Evolutionary conservation across 495 filamentous ascomycete genomes (phyloP), one percentile per base, ranked within the genome.

Genomic region (Usnea hakonensis): DNA sequence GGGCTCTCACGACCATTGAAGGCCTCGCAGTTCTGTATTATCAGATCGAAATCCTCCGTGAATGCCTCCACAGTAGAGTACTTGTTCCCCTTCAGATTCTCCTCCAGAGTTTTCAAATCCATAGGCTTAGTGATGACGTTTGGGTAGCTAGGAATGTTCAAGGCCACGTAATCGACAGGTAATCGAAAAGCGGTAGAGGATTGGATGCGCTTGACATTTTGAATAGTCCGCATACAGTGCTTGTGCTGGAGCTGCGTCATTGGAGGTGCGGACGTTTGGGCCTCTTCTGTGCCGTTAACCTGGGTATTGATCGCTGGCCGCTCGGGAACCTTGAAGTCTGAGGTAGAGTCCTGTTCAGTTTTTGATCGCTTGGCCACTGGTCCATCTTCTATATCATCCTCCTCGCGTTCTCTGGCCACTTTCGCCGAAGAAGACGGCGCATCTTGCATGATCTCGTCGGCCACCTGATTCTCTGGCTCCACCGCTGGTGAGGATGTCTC

Each of bases 1-100:
- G 79, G 69, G 69, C 97, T 92, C 2, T 81, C 76, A 4, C 81
- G 72, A 11, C 92, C 91, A 70, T 98, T 98, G 81, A 97, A 98
- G 2, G 74, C 70, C 10, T 85, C 62, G 1, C 87, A 81, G 70
- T 98, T 98, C 52, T 83, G 66, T 46, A 91, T 80, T 69, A 98
- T 85, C 43, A 87, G 79, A 50, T 84, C 71, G 35, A 96, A 79
- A 67, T 97, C 95, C 19, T 77, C 74, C 40, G 85, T 77, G 67
- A 92, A 83, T 19, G 79, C 85, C 48, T 86, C 80, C 4, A 90
- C 73, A 11, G 77, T 79, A 8, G 69, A 54, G 69, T 97, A 97
- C 54, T 79, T 71, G 48, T 80, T 76, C n/a, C 77, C 77, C 66
- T 87, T 90, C 8, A 97, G 74, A 64, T 89, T 91, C 41, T 82